These are phyloP conservation scores for Ottelia alismoides DNA, from an alignment of 106 monocot genomes.

Conservation along the genomic window DNA sequence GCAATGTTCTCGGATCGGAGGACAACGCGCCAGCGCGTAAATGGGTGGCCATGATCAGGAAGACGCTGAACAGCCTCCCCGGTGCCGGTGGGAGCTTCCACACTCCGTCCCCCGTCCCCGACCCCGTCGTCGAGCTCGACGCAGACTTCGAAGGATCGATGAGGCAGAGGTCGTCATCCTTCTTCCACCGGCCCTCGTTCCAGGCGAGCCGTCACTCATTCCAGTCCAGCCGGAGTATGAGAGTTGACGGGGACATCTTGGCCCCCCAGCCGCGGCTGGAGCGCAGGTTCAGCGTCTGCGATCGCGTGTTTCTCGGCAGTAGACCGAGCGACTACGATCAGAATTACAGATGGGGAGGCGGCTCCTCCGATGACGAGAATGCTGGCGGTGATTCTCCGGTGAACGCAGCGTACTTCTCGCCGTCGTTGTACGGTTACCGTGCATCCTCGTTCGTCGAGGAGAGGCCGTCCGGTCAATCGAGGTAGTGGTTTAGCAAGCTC, in stretches of 20 bases:
- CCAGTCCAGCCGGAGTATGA: conserved; percentile 47
- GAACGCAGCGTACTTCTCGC: conserved; percentile 20
- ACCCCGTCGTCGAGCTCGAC: conserved; percentile 48
- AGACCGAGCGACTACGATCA: conserved; percentile 47
- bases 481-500: conserved; percentile 28
- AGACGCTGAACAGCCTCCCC: conserved; percentile 51
- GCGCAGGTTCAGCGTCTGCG: conserved; percentile 55
- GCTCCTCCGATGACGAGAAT: conserved; percentile 37
- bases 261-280: conserved; percentile 38
- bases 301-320: conserved; percentile 24
- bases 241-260: conserved; percentile 31
- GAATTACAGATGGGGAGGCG: conserved; percentile 30
- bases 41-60: conserved; percentile 58
- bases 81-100: conserved; percentile 26
- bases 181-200: conserved; percentile 38
- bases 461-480: conserved; percentile 22
- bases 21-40: conserved; percentile 70
- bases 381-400: conserved; percentile 19
- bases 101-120: conserved; percentile 41
- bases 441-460: conserved; percentile 26
- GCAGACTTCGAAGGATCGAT: conserved; percentile 55
- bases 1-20: conserved; percentile 76
- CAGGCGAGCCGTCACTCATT: too few species aligned
- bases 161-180: conserved; percentile 39
- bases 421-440: conserved; percentile 26